Conservation (phyloP, 73 alveolate species). For the Paramecium octaurelia region DNA sequence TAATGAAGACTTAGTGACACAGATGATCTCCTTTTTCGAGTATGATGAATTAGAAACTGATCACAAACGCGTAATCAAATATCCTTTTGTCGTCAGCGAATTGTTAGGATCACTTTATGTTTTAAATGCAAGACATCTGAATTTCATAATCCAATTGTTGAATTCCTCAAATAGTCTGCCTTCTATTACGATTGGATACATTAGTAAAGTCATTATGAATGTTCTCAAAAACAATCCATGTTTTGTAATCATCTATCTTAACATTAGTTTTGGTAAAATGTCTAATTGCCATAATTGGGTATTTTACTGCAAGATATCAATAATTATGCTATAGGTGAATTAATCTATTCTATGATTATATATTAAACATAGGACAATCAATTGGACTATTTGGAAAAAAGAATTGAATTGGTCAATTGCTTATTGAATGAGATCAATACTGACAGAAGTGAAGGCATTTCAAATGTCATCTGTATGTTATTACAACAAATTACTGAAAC, state of each 20-base stretch:
- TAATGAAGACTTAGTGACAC: not conserved
- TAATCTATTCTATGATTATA: not conserved
- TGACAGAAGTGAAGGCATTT: not conserved
- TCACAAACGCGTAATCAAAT: not conserved
- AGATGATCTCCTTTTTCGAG: not conserved
- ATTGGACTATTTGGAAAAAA: not conserved
- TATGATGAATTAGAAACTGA: conserved; percentile 1
- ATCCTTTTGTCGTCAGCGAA: conserved; percentile 1
- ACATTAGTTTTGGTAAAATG: not conserved
- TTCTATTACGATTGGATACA: not conserved
- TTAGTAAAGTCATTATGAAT: not conserved
- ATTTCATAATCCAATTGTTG: not conserved
- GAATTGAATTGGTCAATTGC: not conserved
- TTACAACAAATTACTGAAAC: not conserved
- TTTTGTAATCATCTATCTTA: not conserved
- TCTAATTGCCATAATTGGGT: not conserved
- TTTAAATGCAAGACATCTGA: not conserved
- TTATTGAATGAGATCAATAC: not conserved
- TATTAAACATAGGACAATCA: not conserved
- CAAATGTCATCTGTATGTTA: not conserved
- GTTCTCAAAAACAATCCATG: not conserved
- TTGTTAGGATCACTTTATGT: not conserved
- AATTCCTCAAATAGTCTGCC: not conserved
- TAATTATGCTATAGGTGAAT: not conserved
- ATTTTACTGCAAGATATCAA: not conserved